Evolutionary conservation across 768 basidiomycete genomes (phyloP).

Genomic region (Baorangia bicolor): DNA sequence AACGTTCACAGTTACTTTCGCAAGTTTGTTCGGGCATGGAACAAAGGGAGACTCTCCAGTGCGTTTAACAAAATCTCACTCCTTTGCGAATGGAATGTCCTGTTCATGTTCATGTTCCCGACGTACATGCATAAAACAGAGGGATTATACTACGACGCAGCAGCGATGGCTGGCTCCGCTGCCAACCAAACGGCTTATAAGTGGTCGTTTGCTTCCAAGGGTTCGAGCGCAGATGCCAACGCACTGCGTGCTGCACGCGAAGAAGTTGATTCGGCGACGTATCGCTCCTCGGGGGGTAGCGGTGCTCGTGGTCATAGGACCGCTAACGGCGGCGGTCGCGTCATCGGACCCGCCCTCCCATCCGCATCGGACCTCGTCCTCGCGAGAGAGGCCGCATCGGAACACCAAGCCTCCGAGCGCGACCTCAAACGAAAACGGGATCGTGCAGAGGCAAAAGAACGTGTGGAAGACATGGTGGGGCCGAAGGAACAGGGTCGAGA

Average conservation of each 20-base stretch:
- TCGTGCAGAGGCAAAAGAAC: constrained; percentile 60
- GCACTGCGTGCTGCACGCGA: constrained; percentile 60
- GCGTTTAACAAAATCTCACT: not conserved
- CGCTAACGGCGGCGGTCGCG: constrained; percentile 27
- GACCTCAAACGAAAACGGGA: constrained; percentile 64
- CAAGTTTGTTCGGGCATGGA: constrained; percentile 93
- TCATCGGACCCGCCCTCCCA: constrained; percentile 70
- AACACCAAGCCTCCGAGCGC: constrained; percentile 52
- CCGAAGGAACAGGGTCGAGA: constrained; percentile 79
- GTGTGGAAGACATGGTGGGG: constrained; percentile 74
- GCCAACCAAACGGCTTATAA: constrained; percentile 79
- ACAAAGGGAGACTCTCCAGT: constrained; percentile 73
- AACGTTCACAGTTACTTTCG: constrained; percentile 71
- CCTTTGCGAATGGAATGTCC: no score
- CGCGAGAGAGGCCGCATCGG: constrained; percentile 60
- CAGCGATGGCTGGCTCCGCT: constrained; percentile 51
- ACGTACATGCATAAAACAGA: constrained; percentile 33
- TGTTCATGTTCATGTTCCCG: not conserved
- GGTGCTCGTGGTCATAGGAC: not conserved
- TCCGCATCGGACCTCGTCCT: constrained; percentile 66
- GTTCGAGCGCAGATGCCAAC: constrained; percentile 54
- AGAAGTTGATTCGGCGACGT: constrained; percentile 52
- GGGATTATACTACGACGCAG: constrained; percentile 62
- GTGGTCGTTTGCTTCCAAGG: constrained; percentile 81
- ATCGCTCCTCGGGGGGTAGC: constrained; percentile 16